Base-by-base conservation (phyloP, 352 stramenopile genomes). In the Globisporangium cederbergense region DNA sequence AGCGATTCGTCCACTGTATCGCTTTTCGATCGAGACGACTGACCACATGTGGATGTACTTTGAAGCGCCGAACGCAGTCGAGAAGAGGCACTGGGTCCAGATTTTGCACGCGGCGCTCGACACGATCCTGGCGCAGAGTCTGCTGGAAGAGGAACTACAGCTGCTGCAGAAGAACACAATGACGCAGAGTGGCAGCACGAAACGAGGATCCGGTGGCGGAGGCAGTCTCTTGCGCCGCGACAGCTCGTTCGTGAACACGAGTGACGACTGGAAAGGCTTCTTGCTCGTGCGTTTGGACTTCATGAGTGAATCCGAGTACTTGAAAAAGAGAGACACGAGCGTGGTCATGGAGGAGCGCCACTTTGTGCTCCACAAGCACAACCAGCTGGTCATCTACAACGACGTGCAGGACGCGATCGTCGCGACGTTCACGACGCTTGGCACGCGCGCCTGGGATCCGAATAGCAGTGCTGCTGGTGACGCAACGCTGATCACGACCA, bases 21-120 rank as follows among this genome's bases (percentile, higher is more conserved):
- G 78, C 2, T 88, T 89, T 46, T 70, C 73, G 32, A 68, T 88
- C 10, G 80, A 89, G 56, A 88, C 80, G 6, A 80, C 66, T 20
- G 74, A 86, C 9, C 77, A 86, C 38, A 65, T 66, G 30, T 85
- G 74, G 71, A 38, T 89, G 14, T 73, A 76, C 36, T 79, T 89
- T 8, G 64, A 83, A 50, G 69, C 79, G 1, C 25, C 56, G 1
- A 77, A 77, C 28, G 56, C 62, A 0, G 61, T 76, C 20, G 73
- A 85, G 40, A 80, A 83, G 51, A 63, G 58, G 0, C 38, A 81
- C 16, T 89, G 80, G 80, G n/a, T 86, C 20, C 68, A 86, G 32
- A 67, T 83, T 13, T 28, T 89, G 1, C 78, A 85, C 25, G 73
- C 73, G 36, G 76, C 80, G 2, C 60, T 89, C 18, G 80, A 88